Evolutionary conservation across 345 rosid species (phyloP).

Genomic region (Turnera subulata): DNA sequence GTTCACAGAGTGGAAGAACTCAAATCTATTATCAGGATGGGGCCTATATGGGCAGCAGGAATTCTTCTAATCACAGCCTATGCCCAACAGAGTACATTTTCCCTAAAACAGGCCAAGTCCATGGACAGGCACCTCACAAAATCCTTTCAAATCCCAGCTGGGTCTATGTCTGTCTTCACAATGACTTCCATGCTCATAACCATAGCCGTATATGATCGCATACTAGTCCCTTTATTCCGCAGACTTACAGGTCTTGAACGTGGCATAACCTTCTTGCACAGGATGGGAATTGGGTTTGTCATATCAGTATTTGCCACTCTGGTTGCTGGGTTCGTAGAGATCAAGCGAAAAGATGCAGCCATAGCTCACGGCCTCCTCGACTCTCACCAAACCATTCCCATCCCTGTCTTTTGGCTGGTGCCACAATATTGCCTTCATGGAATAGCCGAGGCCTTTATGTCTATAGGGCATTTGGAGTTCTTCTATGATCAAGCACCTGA

Average conservation of each 20-base stretch:
- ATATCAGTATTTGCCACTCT: constrained; percentile 70
- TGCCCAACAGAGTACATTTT: constrained; percentile 80
- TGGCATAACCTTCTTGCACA: constrained; percentile 67
- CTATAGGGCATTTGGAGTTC: constrained; percentile 79
- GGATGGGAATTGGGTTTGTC: constrained; percentile 83
- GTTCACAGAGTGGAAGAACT: constrained; percentile 87
- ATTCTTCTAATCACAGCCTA: constrained; percentile 73
- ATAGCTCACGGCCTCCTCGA: constrained; percentile 30
- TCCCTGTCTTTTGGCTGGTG: constrained; percentile 71
- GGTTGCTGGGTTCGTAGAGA: constrained; percentile 68
- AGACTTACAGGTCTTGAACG: constrained; percentile 68
- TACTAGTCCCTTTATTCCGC: constrained; percentile 53
- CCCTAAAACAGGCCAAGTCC: constrained; percentile 78
- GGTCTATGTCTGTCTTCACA: constrained; percentile 87
- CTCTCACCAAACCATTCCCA: constrained; percentile 42
- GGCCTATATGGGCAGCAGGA: constrained; percentile 85
- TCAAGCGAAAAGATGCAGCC: constrained; percentile 55
- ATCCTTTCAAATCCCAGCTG: constrained; percentile 75
- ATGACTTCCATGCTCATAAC: constrained; percentile 63
- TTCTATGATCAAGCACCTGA: constrained; percentile 87
- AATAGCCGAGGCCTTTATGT: constrained; percentile 82
- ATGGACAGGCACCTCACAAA: constrained; percentile 69
- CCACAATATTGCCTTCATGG: constrained; percentile 84
- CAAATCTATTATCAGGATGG: constrained; percentile 76
- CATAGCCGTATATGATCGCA: constrained; percentile 62